Conservation (phyloP, 768 basidiomycete genomes). For the Royoungia palumana region DNA sequence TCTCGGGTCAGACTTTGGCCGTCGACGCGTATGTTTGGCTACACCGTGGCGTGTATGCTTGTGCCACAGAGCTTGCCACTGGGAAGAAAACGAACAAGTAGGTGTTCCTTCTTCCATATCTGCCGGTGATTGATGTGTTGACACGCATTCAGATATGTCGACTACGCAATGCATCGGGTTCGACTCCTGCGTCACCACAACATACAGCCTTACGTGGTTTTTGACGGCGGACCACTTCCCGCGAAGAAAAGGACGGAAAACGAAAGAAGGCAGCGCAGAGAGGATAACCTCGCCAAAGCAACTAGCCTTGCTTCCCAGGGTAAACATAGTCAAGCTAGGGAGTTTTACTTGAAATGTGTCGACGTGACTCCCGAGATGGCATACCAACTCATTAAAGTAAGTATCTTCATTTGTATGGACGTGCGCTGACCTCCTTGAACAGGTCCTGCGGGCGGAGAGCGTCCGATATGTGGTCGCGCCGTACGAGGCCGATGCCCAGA, state of each 20-base stretch:
- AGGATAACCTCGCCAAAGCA: conserved; percentile 73
- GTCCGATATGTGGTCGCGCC: conserved; percentile 91
- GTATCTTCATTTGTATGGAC: background rate
- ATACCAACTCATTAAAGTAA: conserved; percentile 92
- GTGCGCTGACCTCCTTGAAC: conserved; percentile 5
- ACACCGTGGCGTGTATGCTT: conserved; percentile 84
- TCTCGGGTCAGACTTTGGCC: conserved; percentile 79
- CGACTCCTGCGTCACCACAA: conserved; percentile 80
- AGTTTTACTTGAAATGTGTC: conserved; percentile 84
- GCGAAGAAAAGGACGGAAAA: conserved; percentile 90
- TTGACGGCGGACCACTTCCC: conserved; percentile 93
- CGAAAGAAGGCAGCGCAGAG: conserved; percentile 70
- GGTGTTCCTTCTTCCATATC: conserved; percentile 28
- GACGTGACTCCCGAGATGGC: conserved; percentile 99
- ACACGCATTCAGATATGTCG: conserved; percentile 71
- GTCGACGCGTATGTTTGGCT: conserved; percentile 97
- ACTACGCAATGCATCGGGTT: conserved; percentile 92
- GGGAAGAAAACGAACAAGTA: conserved; percentile 83
- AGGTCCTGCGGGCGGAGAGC: conserved; percentile 83
- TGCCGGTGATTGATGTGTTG: conserved; percentile 1
- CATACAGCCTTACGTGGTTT: conserved; percentile 88
- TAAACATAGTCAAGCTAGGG: conserved; percentile 75
- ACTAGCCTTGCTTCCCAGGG: conserved; percentile 75
- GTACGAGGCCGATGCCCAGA: conserved; percentile 97
- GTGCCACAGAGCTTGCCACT: conserved; percentile 86